Evolutionary conservation across 306 rosid genomes (phyloP).

Genomic region (Argentina anserina): DNA sequence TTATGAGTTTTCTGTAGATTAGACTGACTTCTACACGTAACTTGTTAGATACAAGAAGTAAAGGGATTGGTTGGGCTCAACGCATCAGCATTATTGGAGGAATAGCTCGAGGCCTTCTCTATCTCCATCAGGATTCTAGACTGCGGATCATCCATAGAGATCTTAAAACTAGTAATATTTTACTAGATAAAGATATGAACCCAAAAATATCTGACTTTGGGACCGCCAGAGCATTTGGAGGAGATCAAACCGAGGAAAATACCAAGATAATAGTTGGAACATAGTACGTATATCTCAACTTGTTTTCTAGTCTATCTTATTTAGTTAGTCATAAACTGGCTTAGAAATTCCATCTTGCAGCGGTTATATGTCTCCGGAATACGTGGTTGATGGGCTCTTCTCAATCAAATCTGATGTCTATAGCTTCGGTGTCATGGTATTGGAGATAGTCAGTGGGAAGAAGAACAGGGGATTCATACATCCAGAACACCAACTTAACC

Average conservation of each 20-base stretch:
- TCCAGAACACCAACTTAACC: conserved; percentile 32
- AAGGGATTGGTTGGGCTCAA: background rate
- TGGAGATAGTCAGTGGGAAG: conserved; percentile 43
- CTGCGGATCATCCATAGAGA: conserved; percentile 53
- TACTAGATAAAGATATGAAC: conserved; percentile 45
- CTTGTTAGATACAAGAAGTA: background rate
- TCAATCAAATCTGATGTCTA: conserved; percentile 49
- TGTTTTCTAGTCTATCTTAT: background rate
- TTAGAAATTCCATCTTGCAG: conserved; percentile 13
- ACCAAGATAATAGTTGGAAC: conserved; percentile 52
- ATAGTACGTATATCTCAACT: conserved; percentile 28
- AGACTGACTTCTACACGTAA: background rate
- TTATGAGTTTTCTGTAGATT: no score
- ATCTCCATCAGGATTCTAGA: conserved; percentile 25
- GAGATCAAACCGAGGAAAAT: no score
- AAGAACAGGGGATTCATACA: conserved; percentile 32
- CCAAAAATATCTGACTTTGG: conserved; percentile 73
- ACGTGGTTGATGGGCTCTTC: conserved; percentile 38
- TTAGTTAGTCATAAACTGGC: background rate
- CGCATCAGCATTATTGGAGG: conserved; percentile 17
- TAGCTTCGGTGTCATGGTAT: conserved; percentile 44
- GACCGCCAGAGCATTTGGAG: conserved; percentile 40
- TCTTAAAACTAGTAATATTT: conserved; percentile 49
- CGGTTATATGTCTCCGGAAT: conserved; percentile 58
- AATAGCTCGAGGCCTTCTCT: conserved; percentile 25